Evolutionary conservation across 495 filamentous ascomycete genomes (phyloP).

Genomic region (Penicillium bialowiezense): DNA sequence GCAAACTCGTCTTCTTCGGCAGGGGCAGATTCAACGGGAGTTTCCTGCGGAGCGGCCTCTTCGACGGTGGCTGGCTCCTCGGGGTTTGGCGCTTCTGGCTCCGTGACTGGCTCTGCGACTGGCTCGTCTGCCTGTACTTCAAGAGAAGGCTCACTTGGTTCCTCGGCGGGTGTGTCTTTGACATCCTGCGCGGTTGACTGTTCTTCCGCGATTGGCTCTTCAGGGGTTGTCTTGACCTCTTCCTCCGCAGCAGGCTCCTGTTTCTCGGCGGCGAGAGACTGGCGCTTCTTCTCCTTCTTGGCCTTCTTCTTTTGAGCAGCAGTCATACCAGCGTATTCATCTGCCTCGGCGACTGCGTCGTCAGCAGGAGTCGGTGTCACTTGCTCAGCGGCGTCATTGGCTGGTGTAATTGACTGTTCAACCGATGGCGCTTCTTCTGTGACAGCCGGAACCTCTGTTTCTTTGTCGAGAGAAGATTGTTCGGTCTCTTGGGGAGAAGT

Average conservation of each 20-base stretch:
- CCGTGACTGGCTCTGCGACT: too few relatives aligned
- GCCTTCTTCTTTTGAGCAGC: slow-evolving; percentile 6
- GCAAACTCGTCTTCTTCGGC: neutral
- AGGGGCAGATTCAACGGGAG: neutral
- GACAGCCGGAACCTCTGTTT: too few relatives aligned
- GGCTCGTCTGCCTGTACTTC: neutral
- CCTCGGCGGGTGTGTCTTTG: too few relatives aligned
- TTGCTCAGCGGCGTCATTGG: too few relatives aligned
- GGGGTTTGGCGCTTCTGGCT: neutral
- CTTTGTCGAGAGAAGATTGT: neutral
- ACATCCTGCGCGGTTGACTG: too few relatives aligned
- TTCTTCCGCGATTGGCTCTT: too few relatives aligned
- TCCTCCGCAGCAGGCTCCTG: neutral
- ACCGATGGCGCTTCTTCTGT: neutral
- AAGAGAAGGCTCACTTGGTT: neutral
- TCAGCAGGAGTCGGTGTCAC: neutral
- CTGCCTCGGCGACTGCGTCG: neutral
- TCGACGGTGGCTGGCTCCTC: neutral
- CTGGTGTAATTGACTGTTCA: neutral
- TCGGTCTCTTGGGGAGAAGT: slow-evolving; percentile 1
- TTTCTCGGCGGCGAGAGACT: neutral
- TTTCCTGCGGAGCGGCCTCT: neutral
- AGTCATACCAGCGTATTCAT: neutral
- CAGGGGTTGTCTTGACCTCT: neutral
- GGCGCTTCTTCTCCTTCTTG: slow-evolving; percentile 14